phyloP scores from a whole-genome alignment of 257 asterid species.

The Fraxinus anomala region DNA sequence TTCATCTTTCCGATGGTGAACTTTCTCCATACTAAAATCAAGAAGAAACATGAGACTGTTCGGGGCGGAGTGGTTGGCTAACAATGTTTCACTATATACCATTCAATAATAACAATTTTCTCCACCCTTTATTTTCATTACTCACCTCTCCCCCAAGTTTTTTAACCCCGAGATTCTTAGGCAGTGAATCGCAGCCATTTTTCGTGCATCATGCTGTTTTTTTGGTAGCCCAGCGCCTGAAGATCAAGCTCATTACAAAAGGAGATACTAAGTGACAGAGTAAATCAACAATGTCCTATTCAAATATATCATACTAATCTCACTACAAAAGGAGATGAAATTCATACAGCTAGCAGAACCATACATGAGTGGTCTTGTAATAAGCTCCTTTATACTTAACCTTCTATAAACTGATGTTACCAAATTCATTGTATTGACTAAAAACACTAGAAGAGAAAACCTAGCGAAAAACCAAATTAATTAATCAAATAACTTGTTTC shows the following conservation, averaged over 20 bases:
- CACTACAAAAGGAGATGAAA: neutral
- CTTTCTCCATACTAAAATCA: too few relatives aligned
- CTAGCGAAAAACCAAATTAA: too few relatives aligned
- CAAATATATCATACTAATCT: neutral
- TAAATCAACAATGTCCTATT: neutral
- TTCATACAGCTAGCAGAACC: slow-evolving; percentile 55
- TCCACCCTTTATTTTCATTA: neutral
- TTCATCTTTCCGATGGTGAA: too few relatives aligned
- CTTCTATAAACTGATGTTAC: slow-evolving; percentile 44
- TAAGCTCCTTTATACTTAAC: slow-evolving; percentile 60
- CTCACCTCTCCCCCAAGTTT: slow-evolving; percentile 95
- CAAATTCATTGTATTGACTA: slow-evolving; percentile 26
- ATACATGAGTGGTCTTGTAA: slow-evolving; percentile 46
- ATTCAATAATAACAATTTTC: slow-evolving; percentile 18
- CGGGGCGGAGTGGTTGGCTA: too few relatives aligned
- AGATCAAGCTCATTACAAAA: slow-evolving; percentile 34
- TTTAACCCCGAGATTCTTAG: slow-evolving; percentile 85
- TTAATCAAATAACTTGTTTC: too few relatives aligned
- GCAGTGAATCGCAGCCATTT: slow-evolving; percentile 87
- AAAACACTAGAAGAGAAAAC: too few relatives aligned
- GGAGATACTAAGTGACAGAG: neutral
- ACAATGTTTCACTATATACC: too few relatives aligned
- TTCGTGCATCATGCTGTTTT: slow-evolving; percentile 84
- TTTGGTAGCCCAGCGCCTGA: slow-evolving; percentile 67
- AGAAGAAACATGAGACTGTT: too few relatives aligned